A percentile compares a stretch with the other conserved stretches of the same genome.
Evolutionary conservation across 495 filamentous ascomycete genomes (phyloP).

Genomic region (Saxophila tyrrhenica): DNA sequence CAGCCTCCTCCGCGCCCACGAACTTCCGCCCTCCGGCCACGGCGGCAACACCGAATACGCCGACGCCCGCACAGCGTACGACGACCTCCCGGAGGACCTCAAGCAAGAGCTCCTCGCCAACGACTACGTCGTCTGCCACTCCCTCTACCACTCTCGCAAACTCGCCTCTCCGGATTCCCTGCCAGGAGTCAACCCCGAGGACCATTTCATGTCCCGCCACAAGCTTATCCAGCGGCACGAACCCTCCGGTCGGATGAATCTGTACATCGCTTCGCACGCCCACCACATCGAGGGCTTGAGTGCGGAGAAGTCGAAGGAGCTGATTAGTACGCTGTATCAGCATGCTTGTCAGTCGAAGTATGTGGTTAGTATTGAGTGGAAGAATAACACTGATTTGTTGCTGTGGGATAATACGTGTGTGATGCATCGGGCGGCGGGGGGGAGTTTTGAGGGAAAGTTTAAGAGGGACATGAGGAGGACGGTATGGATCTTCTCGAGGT

Average conservation of each 20-base stretch:
- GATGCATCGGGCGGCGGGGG: slow-evolving; percentile 43
- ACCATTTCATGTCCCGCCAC: slow-evolving; percentile 39
- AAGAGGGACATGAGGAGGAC: slow-evolving; percentile 43
- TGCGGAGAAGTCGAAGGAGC: slow-evolving; percentile 26
- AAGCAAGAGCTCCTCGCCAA: slow-evolving; percentile 30
- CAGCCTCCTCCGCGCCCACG: slow-evolving; percentile 42
- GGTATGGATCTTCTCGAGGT: too few species aligned
- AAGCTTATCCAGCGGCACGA: slow-evolving; percentile 44
- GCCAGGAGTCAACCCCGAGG: slow-evolving; percentile 33
- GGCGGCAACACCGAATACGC: slow-evolving; percentile 50
- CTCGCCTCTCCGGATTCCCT: slow-evolving; percentile 41
- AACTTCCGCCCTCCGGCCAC: slow-evolving; percentile 39
- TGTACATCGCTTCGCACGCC: slow-evolving; percentile 45
- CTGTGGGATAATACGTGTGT: slow-evolving; percentile 51
- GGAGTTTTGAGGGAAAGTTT: slow-evolving; percentile 40
- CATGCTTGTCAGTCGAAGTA: slow-evolving; percentile 43
- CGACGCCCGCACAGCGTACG: slow-evolving; percentile 45
- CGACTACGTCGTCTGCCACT: slow-evolving; percentile 44
- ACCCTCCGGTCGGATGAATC: slow-evolving; percentile 40
- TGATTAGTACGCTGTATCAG: slow-evolving; percentile 36
- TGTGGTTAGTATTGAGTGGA: slow-evolving; percentile 38
- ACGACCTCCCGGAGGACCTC: slow-evolving; percentile 34
- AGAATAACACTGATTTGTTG: slow-evolving; percentile 38
- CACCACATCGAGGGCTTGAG: slow-evolving; percentile 45
- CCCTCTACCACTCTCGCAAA: slow-evolving; percentile 45